Percentiles rank a stretch among this genome's conserved stretches.
Conservation (phyloP, 208 protist species). For the Acanthamoeba healyi region DNA sequence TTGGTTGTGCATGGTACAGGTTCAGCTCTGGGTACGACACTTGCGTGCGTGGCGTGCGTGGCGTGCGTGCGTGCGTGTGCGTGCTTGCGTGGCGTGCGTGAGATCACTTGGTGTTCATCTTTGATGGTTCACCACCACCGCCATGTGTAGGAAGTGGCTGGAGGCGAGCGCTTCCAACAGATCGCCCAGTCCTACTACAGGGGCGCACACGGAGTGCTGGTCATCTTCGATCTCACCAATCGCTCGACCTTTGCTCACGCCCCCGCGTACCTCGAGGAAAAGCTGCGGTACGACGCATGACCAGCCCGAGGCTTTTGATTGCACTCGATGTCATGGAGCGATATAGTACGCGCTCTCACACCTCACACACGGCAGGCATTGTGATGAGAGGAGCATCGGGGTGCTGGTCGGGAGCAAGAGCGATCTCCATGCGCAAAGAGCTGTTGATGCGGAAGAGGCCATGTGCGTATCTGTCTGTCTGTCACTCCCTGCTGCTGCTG, state of each 20-base stretch:
- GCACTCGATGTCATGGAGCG: too few species aligned
- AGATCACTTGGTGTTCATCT: too few species aligned
- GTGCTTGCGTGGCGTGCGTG: too few species aligned
- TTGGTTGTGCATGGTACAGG: background rate
- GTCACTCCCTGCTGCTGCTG: background rate
- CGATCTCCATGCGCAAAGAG: background rate
- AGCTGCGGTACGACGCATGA: background rate
- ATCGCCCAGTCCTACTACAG: constrained; percentile 74
- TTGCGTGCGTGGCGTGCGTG: background rate
- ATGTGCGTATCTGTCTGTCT: background rate
- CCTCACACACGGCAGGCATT: background rate
- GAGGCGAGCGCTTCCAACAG: constrained; percentile 62
- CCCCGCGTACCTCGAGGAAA: background rate
- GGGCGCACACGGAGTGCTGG: background rate
- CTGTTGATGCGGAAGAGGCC: background rate
- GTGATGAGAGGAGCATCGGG: background rate
- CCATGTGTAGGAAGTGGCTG: constrained; percentile 74
- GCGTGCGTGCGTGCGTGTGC: too few species aligned
- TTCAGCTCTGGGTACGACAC: background rate
- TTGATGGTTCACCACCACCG: too few species aligned
- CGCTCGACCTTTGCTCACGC: constrained; percentile 4
- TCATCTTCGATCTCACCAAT: constrained; percentile 72
- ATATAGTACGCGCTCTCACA: background rate
- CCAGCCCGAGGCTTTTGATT: background rate
- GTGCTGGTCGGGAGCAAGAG: constrained; percentile 1